Percentiles rank a stretch among this genome's conserved stretches.
Evolutionary conservation across 1,139 yeast species (phyloP).

Genomic region (Oligophagozyma castellii): DNA sequence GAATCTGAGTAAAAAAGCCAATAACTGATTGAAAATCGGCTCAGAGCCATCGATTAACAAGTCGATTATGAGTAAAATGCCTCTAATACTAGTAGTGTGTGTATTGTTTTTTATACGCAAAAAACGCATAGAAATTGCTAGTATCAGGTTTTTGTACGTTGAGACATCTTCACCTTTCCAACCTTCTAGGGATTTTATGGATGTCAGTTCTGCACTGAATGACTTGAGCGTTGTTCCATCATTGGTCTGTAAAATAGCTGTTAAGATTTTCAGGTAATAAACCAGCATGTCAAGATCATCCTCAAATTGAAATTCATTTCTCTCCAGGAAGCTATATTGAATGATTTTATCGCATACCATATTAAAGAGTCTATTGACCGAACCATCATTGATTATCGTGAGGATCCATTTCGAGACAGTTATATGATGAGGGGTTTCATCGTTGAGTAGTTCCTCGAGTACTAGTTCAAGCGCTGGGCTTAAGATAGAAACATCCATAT

Average conservation of each 20-base stretch:
- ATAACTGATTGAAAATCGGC: constrained; percentile 31
- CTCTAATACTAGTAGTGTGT: constrained; percentile 24
- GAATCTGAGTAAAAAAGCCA: constrained; percentile 23
- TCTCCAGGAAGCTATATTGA: constrained; percentile 14
- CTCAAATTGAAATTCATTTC: constrained; percentile 18
- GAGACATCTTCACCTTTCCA: constrained; percentile 37
- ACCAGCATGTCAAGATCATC: constrained; percentile 50
- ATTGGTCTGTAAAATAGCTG: constrained; percentile 37
- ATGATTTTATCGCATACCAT: constrained; percentile 25
- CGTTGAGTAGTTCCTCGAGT: constrained; percentile 43
- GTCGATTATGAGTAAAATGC: constrained; percentile 31
- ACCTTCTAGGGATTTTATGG: constrained; percentile 27
- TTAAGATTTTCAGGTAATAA: constrained; percentile 40
- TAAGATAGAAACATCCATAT: constrained; percentile 32
- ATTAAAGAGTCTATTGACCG: constrained; percentile 46
- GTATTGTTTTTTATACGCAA: constrained; percentile 22
- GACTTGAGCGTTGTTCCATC: constrained; percentile 31
- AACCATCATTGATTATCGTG: constrained; percentile 37
- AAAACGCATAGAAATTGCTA: constrained; percentile 36
- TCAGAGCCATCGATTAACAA: constrained; percentile 44
- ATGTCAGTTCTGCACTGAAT: constrained; percentile 42
- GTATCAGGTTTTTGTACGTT: constrained; percentile 45
- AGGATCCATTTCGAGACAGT: constrained; percentile 46
- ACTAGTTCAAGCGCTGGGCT: constrained; percentile 55
- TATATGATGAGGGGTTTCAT: constrained; percentile 30